These are phyloP conservation scores for Closterium sp. DNA, from an alignment of 139 green algal species.

Conservation along the genomic window DNA sequence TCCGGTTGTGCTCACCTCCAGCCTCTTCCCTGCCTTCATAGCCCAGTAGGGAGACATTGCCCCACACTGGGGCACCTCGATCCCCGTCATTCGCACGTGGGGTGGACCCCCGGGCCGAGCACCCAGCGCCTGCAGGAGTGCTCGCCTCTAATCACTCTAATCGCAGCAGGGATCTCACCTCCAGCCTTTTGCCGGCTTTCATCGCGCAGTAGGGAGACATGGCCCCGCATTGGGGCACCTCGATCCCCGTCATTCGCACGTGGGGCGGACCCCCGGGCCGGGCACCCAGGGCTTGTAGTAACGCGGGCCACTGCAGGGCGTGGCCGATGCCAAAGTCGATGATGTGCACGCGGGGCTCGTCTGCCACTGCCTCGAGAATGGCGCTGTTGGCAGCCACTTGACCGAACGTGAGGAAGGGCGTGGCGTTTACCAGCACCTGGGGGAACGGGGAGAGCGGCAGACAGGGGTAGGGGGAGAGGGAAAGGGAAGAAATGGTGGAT, in stretches of 20 bases:
- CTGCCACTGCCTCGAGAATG: conserved; percentile 32
- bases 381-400: conserved; percentile 38
- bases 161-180: background rate
- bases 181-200: background rate
- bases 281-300: conserved; percentile 26
- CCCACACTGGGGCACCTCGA: background rate
- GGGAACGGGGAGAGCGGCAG: background rate
- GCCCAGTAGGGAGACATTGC: background rate
- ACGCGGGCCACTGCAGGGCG: conserved; percentile 21
- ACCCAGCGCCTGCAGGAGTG: conserved; percentile 18
- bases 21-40: background rate
- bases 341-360: conserved; percentile 25
- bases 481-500: background rate
- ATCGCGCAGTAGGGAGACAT: background rate
- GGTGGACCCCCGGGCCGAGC: background rate
- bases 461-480: background rate
- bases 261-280: conserved; percentile 15
- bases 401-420: conserved; percentile 30
- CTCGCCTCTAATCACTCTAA: background rate
- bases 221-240: background rate
- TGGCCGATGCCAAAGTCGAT: conserved; percentile 38
- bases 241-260: conserved; percentile 29
- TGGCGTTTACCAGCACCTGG: conserved; percentile 33
- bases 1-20: background rate
- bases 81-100: background rate